Evolutionary conservation across 345 rosid genomes (phyloP).

Genomic region (Salix purpurea): DNA sequence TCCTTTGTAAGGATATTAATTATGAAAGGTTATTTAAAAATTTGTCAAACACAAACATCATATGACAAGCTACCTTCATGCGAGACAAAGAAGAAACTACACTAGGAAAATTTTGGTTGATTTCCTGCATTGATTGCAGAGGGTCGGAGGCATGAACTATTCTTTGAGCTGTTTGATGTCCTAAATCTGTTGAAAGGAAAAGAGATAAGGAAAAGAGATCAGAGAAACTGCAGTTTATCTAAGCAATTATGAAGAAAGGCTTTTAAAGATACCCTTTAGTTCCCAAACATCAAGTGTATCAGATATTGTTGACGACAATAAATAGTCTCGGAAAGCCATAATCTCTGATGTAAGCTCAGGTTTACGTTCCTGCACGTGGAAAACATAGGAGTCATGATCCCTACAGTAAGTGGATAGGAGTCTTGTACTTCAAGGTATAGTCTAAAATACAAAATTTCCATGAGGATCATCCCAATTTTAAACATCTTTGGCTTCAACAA

Average conservation of each 20-base stretch:
- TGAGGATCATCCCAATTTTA: background rate
- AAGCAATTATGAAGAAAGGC: slow-evolving; percentile 2
- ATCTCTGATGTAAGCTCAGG: slow-evolving; percentile 86
- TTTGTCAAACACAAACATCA: background rate
- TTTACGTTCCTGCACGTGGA: slow-evolving; percentile 66
- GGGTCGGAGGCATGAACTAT: slow-evolving; percentile 95
- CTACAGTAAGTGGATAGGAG: background rate
- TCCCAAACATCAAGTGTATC: slow-evolving; percentile 99
- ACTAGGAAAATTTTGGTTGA: slow-evolving; percentile 95
- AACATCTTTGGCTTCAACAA: background rate
- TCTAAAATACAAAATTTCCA: background rate
- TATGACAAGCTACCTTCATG: slow-evolving; percentile 61
- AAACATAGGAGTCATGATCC: background rate
- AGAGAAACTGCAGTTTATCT: slow-evolving; percentile 10
- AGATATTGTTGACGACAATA: slow-evolving; percentile 81
- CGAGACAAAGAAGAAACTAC: slow-evolving; percentile 94
- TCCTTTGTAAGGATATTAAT: background rate
- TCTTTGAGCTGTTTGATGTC: slow-evolving; percentile 98
- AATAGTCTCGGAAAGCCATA: slow-evolving; percentile 88
- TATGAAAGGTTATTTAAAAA: slow-evolving; percentile 8
- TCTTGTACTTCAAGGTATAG: slow-evolving; percentile 10
- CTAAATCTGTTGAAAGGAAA: slow-evolving; percentile 63
- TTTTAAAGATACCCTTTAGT: slow-evolving; percentile 60
- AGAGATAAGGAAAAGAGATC: slow-evolving; percentile 20
- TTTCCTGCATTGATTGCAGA: slow-evolving; percentile 91